phyloP scores from a whole-genome alignment of 164 flowering plant species.

The Aristolochia californica region DNA sequence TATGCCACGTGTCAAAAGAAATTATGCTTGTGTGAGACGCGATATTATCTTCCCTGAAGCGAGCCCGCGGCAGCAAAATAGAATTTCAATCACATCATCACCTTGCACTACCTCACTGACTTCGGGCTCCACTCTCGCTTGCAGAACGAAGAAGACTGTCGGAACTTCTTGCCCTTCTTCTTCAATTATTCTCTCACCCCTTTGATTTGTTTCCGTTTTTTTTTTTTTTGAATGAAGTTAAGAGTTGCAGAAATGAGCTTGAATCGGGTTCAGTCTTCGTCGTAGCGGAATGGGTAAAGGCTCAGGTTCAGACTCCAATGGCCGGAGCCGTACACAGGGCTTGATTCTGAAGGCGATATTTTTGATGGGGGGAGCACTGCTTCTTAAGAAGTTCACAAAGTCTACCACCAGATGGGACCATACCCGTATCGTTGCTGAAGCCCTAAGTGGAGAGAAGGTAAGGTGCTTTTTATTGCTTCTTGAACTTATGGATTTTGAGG shows the following conservation, averaged over 20 bases:
- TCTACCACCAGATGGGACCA: conserved; percentile 93
- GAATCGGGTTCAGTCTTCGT: neutral
- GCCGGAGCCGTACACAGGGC: conserved; percentile 57
- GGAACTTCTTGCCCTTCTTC: no score
- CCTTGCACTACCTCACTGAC: no score
- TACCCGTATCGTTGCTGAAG: conserved; percentile 50
- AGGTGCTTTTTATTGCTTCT: neutral
- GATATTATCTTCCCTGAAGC: no score
- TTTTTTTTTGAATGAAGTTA: neutral
- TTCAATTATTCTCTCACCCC: no score
- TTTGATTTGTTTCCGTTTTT: neutral
- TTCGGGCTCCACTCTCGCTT: no score
- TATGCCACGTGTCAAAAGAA: no score
- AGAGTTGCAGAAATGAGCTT: neutral
- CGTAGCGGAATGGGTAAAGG: neutral
- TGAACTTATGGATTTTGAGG: neutral
- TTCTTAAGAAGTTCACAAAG: conserved; percentile 65
- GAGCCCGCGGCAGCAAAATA: no score
- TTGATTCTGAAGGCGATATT: conserved; percentile 53
- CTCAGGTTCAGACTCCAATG: conserved; percentile 30
- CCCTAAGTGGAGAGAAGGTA: conserved; percentile 84
- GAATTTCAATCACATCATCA: no score
- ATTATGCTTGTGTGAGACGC: no score
- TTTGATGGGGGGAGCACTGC: conserved; percentile 66
- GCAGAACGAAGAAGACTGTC: no score